phyloP scores from a whole-genome alignment of 1,139 yeast genomes.

The Zygosaccharomyces sapae region DNA sequence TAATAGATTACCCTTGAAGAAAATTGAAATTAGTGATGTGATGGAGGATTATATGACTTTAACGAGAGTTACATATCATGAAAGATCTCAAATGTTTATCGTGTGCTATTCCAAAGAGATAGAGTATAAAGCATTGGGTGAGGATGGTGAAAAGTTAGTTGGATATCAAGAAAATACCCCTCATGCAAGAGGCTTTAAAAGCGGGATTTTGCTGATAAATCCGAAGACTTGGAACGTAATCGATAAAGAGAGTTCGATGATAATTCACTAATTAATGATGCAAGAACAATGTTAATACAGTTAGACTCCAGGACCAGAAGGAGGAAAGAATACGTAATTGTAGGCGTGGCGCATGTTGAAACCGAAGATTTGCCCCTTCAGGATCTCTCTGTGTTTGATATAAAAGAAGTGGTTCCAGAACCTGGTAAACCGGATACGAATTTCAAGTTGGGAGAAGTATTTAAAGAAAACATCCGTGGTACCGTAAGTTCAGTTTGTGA shows the following conservation, averaged over 20 bases:
- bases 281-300: conserved; percentile 36
- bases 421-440: conserved; percentile 83
- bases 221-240: conserved; percentile 75
- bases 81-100: conserved; percentile 58
- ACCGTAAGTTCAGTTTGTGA: conserved; percentile 78
- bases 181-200: conserved; percentile 53
- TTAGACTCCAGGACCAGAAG: conserved; percentile 49
- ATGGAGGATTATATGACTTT: conserved; percentile 55
- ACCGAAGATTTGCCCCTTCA: conserved; percentile 81
- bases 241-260: conserved; percentile 64
- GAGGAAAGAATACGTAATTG: conserved; percentile 64
- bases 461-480: conserved; percentile 75
- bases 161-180: conserved; percentile 53
- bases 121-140: conserved; percentile 69
- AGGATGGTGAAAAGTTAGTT: conserved; percentile 62
- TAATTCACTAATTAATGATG: conserved; percentile 54
- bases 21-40: conserved; percentile 36
- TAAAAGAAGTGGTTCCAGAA: conserved; percentile 84
- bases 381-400: conserved; percentile 76
- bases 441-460: conserved; percentile 71
- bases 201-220: conserved; percentile 62
- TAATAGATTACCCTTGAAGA: conserved; percentile 59
- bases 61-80: conserved; percentile 68
- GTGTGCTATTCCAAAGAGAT: conserved; percentile 60
- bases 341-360: conserved; percentile 74